Evolutionary conservation across 345 rosid genomes (phyloP).

Genomic region (Linum lewisii): DNA sequence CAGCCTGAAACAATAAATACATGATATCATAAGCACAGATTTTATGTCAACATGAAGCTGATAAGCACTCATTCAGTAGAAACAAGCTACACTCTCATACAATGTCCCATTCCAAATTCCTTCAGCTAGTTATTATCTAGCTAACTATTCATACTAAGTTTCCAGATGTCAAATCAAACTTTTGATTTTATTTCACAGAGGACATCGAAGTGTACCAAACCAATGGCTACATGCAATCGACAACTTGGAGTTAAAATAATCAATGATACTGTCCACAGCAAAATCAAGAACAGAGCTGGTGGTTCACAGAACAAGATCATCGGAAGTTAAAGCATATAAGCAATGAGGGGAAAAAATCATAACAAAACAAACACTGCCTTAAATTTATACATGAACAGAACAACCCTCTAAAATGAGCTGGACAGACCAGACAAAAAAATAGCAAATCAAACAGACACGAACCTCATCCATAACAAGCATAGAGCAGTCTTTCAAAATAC

Average conservation of each 20-base stretch:
- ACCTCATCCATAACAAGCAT: conserved; percentile 99
- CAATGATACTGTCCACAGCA: background rate
- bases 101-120: background rate
- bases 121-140: background rate
- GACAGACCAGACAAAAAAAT: background rate
- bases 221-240: background rate
- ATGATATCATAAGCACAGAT: background rate
- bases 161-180: too few relatives aligned
- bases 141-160: background rate
- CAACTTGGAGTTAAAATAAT: background rate
- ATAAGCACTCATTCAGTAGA: background rate
- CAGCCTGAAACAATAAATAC: conserved; percentile 52
- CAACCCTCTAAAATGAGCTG: background rate
- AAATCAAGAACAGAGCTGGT: background rate
- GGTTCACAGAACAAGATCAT: background rate
- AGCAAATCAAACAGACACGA: background rate
- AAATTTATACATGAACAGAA: background rate
- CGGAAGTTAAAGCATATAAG: background rate
- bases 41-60: background rate
- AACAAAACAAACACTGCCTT: conserved; percentile 2
- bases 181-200: too few relatives aligned
- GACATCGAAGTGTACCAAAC: background rate
- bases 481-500: conserved; percentile 86
- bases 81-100: background rate
- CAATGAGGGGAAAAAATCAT: background rate